phyloP scores from a whole-genome alignment of 352 stramenopile genomes.

The Globisporangium recalcitrans region DNA sequence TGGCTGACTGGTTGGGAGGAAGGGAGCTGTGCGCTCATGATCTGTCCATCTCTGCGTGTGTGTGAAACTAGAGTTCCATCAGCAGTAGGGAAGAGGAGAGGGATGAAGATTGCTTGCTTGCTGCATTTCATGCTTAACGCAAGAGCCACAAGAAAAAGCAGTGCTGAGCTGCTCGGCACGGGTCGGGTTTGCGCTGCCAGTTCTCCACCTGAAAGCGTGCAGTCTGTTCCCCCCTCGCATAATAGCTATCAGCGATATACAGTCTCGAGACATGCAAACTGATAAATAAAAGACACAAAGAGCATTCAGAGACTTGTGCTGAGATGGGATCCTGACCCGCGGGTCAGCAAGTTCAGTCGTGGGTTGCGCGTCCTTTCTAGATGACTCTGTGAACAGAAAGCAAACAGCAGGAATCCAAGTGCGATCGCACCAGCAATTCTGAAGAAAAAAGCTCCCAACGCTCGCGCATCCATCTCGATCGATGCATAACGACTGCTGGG shows the following conservation, averaged over 20 bases:
- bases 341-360: background rate
- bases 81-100: too few relatives aligned
- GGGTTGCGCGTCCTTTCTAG: background rate
- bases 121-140: background rate
- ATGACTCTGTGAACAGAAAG: background rate
- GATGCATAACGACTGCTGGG: background rate
- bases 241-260: too few relatives aligned
- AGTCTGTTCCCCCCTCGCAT: background rate
- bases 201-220: background rate
- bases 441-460: background rate
- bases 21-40: background rate
- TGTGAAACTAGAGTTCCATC: too few relatives aligned
- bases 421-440: background rate
- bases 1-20: background rate
- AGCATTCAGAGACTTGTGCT: background rate
- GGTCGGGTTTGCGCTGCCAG: background rate
- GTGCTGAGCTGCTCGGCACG: background rate
- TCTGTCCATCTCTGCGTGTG: too few relatives aligned
- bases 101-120: background rate
- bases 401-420: background rate
- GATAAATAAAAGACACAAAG: background rate
- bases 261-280: too few relatives aligned
- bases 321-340: background rate
- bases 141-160: slow-evolving; percentile 11
- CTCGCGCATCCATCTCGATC: background rate